phyloP scores from a whole-genome alignment of 1,139 yeast genomes.

The Nakaseomyces kungkrabaensis region DNA sequence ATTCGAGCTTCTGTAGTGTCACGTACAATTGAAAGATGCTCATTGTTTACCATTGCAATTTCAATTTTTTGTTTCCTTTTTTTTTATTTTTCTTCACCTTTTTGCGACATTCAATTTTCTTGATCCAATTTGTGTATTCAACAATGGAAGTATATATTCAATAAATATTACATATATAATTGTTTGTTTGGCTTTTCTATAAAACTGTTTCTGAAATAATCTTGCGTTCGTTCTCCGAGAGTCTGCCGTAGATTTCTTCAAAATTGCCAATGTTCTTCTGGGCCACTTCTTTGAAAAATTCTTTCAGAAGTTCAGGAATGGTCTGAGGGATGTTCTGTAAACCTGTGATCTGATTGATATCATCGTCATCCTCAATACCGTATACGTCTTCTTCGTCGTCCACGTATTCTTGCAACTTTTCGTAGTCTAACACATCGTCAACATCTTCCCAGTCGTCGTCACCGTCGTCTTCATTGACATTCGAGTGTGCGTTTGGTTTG shows the following conservation, averaged over 20 bases:
- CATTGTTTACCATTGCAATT: no score
- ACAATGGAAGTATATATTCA: no score
- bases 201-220: slow-evolving; percentile 39
- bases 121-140: no score
- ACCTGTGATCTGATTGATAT: slow-evolving; percentile 27
- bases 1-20: no score
- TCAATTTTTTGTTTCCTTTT: no score
- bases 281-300: slow-evolving; percentile 58
- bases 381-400: slow-evolving; percentile 30
- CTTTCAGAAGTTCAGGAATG: slow-evolving; percentile 39
- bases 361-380: slow-evolving; percentile 25
- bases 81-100: no score
- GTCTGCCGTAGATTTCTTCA: slow-evolving; percentile 40
- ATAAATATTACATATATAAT: no score
- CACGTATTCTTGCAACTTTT: slow-evolving; percentile 45
- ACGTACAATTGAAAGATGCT: no score
- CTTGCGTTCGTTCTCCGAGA: slow-evolving; percentile 50
- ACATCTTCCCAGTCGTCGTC: slow-evolving; percentile 78
- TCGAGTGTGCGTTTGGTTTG: slow-evolving; percentile 26
- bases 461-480: slow-evolving; percentile 28
- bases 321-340: slow-evolving; percentile 13
- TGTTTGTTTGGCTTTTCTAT: slow-evolving; percentile 6
- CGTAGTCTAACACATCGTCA: slow-evolving; percentile 56
- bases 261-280: slow-evolving; percentile 45
- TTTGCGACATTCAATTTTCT: no score